These are phyloP conservation scores for Auriscalpium microsporum DNA, from an alignment of 768 basidiomycete species.

Conservation along the genomic window DNA sequence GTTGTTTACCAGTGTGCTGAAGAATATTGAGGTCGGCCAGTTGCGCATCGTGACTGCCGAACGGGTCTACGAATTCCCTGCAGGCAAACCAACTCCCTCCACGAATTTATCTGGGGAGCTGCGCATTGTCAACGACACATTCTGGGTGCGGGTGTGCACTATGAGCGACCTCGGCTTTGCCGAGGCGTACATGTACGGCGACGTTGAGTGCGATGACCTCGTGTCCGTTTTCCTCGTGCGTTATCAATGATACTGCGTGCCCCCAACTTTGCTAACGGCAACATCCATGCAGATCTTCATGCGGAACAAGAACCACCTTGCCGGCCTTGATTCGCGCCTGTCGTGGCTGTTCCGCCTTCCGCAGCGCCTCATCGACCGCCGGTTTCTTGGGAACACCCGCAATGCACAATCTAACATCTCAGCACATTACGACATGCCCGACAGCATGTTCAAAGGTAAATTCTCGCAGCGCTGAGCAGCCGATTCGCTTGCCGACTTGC, in stretches of 20 bases:
- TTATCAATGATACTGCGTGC: background rate
- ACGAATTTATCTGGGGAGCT: background rate
- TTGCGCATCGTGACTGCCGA: background rate
- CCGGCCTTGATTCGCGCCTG: slow-evolving; percentile 8
- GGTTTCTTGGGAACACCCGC: slow-evolving; percentile 5
- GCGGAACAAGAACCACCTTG: slow-evolving; percentile 6
- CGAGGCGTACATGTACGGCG: slow-evolving; percentile 18
- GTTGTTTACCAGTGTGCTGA: background rate
- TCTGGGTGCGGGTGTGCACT: slow-evolving; percentile 12
- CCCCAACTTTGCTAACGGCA: background rate
- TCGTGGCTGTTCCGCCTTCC: slow-evolving; percentile 5
- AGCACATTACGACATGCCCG: slow-evolving; percentile 35
- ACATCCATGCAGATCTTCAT: slow-evolving; percentile 1
- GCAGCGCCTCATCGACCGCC: slow-evolving; percentile 2
- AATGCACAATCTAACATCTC: slow-evolving; percentile 19
- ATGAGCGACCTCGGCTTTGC: slow-evolving; percentile 13
- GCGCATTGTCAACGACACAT: slow-evolving; percentile 7
- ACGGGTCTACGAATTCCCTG: background rate
- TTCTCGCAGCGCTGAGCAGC: background rate
- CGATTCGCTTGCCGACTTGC: background rate
- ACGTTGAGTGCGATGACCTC: slow-evolving; percentile 12
- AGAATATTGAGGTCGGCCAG: background rate
- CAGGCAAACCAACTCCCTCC: background rate
- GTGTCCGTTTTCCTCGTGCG: slow-evolving; percentile 6
- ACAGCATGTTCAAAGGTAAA: slow-evolving; percentile 28